Base-by-base conservation (phyloP, 2,329 filamentous ascomycete genomes). In the Ascochyta viciae-villosae region DNA sequence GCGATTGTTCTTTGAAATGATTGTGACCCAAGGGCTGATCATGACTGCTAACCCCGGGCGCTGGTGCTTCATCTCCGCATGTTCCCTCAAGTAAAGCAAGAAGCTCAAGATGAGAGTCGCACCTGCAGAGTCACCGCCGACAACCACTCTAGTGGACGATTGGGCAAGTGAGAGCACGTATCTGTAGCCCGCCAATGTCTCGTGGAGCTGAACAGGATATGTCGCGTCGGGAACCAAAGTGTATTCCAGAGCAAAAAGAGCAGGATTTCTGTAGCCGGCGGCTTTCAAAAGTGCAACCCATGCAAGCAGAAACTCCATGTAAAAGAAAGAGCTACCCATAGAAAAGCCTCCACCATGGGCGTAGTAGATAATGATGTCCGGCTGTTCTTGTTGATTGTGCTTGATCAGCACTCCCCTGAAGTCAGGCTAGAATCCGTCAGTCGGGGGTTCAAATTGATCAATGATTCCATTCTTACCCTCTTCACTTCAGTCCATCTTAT, bases 241-340 rank as follows among this genome's bases (percentile, higher is more conserved):
- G 71, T 95, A 95, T 57, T 95, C 90, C 5, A 95, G 80, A 1
- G 89, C 86, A 68, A 95, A 92, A 3, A 95, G 83, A 22, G 89
- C 89, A 0, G 91, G 91, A 67, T 93, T 95, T 9, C 78, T 73
- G 72, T 89, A 94, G 1, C 89, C 89, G 16, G 81, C 78, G 47
- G 83, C 77, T 51, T 85, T 81, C 35, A 96, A 80, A 16, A 92
- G 77, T 39, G 82, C 80, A 12, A 90, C 78, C 88, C 89, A 92
- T 8, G 86, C 84, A 50, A 94, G 78, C 3, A 96, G 81, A 63
- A 94, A 95, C 67, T 96, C 92, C 67, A 76, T 83, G 73, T 96
- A 96, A 74, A 96, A 96, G 77, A 89, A 90, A 16, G 84, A 81
- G 12, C 89, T 92, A 3, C 91, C 92, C 87, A 96, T 90, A 6